Percentiles rank a stretch among this genome's conserved stretches.
phyloP scores from a whole-genome alignment of 2,329 filamentous ascomycete genomes.

The Botryotinia globosa region DNA sequence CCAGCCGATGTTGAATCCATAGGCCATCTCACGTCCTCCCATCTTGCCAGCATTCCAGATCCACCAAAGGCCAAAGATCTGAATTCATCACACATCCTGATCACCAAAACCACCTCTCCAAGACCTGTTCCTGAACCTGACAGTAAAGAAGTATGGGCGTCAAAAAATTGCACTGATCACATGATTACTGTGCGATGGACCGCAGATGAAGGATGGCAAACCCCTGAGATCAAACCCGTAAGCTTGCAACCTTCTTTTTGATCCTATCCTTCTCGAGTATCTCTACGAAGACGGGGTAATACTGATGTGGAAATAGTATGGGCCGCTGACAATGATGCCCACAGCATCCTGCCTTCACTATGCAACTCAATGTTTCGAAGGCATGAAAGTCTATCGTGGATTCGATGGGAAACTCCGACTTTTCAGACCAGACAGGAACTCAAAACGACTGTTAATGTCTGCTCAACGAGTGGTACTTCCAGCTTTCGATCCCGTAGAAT shows the following conservation, averaged over 20 bases:
- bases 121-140: constrained; percentile 45
- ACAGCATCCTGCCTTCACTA: constrained; percentile 25
- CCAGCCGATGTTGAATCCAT: not conserved
- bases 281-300: no score
- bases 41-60: not conserved
- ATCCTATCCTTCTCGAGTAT: not conserved
- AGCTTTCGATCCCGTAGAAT: constrained; percentile 65
- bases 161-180: constrained; percentile 66
- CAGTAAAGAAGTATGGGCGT: constrained; percentile 21
- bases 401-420: constrained; percentile 34
- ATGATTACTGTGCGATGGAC: constrained; percentile 72
- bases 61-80: constrained; percentile 37
- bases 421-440: constrained; percentile 45
- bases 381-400: constrained; percentile 74
- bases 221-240: constrained; percentile 71
- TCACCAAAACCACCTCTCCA: constrained; percentile 48
- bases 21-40: not conserved
- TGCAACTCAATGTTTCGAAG: constrained; percentile 26
- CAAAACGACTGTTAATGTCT: constrained; percentile 50
- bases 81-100: constrained; percentile 57
- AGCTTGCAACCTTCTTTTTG: constrained; percentile 42
- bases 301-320: not conserved
- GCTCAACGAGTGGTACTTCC: constrained; percentile 69
- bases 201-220: constrained; percentile 62
- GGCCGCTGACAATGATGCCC: constrained; percentile 20